A percentile compares a stretch with the other conserved stretches of the same genome.
Conservation (phyloP, 1,284 basidiomycete genomes). For the Vanrija sp. region DNA sequence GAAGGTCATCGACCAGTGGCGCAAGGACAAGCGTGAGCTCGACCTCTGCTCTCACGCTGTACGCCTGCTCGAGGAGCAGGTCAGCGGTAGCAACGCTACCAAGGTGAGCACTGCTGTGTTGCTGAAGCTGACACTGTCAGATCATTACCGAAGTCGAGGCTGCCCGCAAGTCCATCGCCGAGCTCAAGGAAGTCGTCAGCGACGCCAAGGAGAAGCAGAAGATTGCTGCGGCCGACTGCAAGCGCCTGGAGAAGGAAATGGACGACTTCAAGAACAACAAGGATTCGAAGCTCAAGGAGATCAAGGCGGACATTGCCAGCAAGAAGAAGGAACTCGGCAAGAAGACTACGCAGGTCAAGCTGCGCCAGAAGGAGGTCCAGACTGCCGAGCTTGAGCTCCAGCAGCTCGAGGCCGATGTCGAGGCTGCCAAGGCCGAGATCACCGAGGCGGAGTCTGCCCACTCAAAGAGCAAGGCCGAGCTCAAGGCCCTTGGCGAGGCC, state of each 20-base stretch:
- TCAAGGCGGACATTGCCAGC: slow-evolving; percentile 78
- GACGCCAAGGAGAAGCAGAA: slow-evolving; percentile 71
- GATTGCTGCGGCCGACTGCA: slow-evolving; percentile 69
- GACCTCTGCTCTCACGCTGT: slow-evolving; percentile 90
- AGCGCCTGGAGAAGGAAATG: slow-evolving; percentile 93
- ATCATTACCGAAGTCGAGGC: slow-evolving; percentile 75
- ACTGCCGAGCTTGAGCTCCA: slow-evolving; percentile 82
- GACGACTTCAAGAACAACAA: slow-evolving; percentile 98
- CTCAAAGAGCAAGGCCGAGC: slow-evolving; percentile 53
- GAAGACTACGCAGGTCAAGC: slow-evolving; percentile 75
- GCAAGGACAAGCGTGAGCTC: slow-evolving; percentile 62
- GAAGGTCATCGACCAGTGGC: slow-evolving; percentile 66
- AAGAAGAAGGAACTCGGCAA: slow-evolving; percentile 79
- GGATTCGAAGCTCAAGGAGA: slow-evolving; percentile 90
- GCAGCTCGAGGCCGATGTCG: slow-evolving; percentile 77
- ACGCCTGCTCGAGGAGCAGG: slow-evolving; percentile 73
- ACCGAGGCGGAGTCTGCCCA: slow-evolving; percentile 61
- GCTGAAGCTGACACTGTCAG: slow-evolving; percentile 49
- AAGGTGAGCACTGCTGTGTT: slow-evolving; percentile 56
- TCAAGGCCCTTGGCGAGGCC: slow-evolving; percentile 54
- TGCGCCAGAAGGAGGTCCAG: slow-evolving; percentile 81
- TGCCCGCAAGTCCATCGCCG: slow-evolving; percentile 62
- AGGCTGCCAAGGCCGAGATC: slow-evolving; percentile 58
- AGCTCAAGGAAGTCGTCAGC: slow-evolving; percentile 64
- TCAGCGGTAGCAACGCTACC: slow-evolving; percentile 83